These are phyloP conservation scores for Pleurotus salmoneostramineus DNA, from an alignment of 768 basidiomycete species.

Conservation along the genomic window DNA sequence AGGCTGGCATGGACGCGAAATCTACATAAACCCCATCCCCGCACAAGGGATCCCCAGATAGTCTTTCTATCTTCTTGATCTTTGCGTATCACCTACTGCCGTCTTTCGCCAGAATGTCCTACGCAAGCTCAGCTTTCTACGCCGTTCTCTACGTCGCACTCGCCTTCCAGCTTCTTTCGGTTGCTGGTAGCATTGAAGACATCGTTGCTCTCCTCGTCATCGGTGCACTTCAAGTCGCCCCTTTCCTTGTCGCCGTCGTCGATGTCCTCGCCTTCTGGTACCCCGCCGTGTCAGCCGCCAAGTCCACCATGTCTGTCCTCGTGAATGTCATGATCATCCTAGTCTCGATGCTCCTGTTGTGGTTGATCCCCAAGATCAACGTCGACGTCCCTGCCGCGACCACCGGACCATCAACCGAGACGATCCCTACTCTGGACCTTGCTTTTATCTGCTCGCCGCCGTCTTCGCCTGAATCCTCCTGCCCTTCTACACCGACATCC, in stretches of 20 bases:
- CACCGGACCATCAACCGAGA: neutral
- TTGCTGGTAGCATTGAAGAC: neutral
- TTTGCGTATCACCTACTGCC: neutral
- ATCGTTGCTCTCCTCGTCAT: neutral
- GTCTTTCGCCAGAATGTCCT: neutral
- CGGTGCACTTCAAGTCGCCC: neutral
- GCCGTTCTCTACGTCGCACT: neutral
- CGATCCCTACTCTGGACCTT: neutral
- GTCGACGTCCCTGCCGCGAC: neutral
- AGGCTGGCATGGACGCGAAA: no score
- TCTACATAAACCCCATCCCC: no score
- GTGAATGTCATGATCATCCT: neutral
- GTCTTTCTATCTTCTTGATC: neutral
- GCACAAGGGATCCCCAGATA: no score
- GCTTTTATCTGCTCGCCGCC: neutral
- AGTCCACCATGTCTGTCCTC: neutral
- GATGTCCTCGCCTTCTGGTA: neutral
- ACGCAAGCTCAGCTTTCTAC: neutral
- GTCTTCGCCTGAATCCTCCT: neutral
- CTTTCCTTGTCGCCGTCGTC: neutral
- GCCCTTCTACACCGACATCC: neutral
- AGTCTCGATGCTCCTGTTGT: neutral
- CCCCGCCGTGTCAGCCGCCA: neutral
- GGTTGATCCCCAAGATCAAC: neutral
- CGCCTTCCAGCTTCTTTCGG: neutral